Evolutionary conservation across 352 stramenopile species (phyloP).

Genomic region (Phytophthora capsici): DNA sequence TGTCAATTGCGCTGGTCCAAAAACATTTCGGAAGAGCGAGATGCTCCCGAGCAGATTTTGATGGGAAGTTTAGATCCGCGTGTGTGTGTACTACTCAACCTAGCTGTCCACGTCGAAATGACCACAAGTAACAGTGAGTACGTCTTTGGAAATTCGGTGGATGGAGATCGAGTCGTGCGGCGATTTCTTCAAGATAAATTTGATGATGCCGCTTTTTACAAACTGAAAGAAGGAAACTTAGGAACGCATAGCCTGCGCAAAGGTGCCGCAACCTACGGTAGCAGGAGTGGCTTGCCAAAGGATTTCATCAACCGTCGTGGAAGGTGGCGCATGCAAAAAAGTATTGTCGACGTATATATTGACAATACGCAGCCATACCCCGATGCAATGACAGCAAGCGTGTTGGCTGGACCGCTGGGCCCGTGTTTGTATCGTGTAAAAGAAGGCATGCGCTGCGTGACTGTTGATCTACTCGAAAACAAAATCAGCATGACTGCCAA

Average conservation of each 20-base stretch:
- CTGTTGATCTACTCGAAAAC: too few relatives aligned
- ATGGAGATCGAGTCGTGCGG: not conserved
- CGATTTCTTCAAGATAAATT: not conserved
- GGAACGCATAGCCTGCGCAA: not conserved
- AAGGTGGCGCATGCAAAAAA: not conserved
- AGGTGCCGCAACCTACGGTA: not conserved
- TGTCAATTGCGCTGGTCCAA: conserved; percentile 18
- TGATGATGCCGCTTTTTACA: not conserved
- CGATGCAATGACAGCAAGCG: not conserved
- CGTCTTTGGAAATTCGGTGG: not conserved
- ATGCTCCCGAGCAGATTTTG: not conserved
- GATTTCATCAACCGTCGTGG: not conserved
- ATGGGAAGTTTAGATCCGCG: not conserved
- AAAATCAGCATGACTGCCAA: too few relatives aligned
- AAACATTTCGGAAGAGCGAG: conserved; percentile 51
- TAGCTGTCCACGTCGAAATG: not conserved
- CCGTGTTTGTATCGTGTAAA: not conserved
- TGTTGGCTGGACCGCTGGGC: not conserved
- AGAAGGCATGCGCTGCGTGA: too few relatives aligned
- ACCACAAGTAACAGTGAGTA: not conserved
- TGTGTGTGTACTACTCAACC: not conserved
- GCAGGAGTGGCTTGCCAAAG: not conserved
- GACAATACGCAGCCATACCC: not conserved
- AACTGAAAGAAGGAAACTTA: not conserved
- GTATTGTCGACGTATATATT: not conserved